Conservation (phyloP, 208 protist species). For the Wallacemonas sp. region DNA sequence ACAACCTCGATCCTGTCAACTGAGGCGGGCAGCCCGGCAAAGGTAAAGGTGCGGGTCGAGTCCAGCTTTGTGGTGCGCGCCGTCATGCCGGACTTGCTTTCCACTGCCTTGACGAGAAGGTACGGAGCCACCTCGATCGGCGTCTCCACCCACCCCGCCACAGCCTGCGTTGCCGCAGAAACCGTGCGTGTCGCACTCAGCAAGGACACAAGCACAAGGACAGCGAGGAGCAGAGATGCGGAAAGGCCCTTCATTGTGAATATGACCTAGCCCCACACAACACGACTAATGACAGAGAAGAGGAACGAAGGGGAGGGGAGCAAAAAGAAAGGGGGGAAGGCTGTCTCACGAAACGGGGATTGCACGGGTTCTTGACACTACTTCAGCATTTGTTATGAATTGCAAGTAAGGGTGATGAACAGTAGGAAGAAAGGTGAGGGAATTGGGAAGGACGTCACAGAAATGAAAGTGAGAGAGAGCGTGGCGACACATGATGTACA, state of each 20-base stretch:
- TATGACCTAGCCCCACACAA: no score
- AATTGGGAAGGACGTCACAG: no score
- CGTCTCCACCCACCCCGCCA: constrained; percentile 63
- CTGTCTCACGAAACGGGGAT: no score
- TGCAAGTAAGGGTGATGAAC: no score
- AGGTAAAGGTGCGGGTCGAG: constrained; percentile 64
- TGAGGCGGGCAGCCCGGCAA: constrained; percentile 43
- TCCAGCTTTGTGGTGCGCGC: constrained; percentile 56
- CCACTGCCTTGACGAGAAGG: constrained; percentile 60
- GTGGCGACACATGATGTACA: no score
- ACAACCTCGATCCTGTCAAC: constrained; percentile 46
- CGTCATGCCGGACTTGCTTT: constrained; percentile 48
- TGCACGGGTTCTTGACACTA: no score
- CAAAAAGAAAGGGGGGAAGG: no score
- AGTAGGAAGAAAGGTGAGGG: no score
- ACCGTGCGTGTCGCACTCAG: constrained; percentile 13
- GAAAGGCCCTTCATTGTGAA: background rate
- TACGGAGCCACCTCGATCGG: constrained; percentile 37
- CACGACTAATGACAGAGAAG: no score
- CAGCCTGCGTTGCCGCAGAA: background rate
- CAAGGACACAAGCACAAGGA: constrained; percentile 11
- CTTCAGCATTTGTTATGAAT: no score
- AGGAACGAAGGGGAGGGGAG: no score
- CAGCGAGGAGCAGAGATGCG: background rate
- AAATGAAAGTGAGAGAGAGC: no score